Base-by-base conservation (phyloP, 2,329 filamentous ascomycete genomes). In the Fusarium luffae region DNA sequence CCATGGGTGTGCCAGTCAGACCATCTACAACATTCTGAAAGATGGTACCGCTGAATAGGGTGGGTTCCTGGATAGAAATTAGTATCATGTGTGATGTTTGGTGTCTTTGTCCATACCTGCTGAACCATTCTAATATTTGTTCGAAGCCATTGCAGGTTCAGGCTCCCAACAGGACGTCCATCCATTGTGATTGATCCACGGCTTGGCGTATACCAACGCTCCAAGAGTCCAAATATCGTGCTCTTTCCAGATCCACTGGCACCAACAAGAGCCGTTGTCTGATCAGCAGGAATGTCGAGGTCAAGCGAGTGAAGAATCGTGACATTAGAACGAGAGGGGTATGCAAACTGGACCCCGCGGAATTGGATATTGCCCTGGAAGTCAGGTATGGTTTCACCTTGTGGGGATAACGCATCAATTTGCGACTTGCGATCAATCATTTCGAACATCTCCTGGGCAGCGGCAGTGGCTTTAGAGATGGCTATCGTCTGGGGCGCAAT, bases 211-310 rank as follows among this genome's bases (percentile, higher is more conserved):
- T 90, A 91, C 82, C 89, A 90, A 10, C 89, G 77, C 72, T 89
- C 86, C 3, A 89, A 69, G 4, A 90, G 76, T 0, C 84, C 85
- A 8, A 89, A 82, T 5, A 88, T 82, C 1, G 86, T 89, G 46
- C 85, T 88, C 69, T 89, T 89, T 1, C 87, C 87, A 6, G 82
- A 86, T 0, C 88, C 88, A 21, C 85, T 88, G 3, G 85, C 79
- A 0, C 88, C 88, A 9, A 90, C 86, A 7, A 89, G 80, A 4
- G 87, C 87, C 1, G 85, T 88, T 0, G 82, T 82, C 62, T 84
- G 83, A 18, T 82, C 79, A 5, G 81, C 79, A 16, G 82, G 80
- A 23, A 87, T 81, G 4, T 77, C 75, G 6, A 87, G 74, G 50
- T 79, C 75, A 14, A 87, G 72, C 1, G 78, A 75, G 34, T 82